Base-by-base conservation (phyloP, 2,329 filamentous ascomycete species). In the Karstenula rhodostoma region DNA sequence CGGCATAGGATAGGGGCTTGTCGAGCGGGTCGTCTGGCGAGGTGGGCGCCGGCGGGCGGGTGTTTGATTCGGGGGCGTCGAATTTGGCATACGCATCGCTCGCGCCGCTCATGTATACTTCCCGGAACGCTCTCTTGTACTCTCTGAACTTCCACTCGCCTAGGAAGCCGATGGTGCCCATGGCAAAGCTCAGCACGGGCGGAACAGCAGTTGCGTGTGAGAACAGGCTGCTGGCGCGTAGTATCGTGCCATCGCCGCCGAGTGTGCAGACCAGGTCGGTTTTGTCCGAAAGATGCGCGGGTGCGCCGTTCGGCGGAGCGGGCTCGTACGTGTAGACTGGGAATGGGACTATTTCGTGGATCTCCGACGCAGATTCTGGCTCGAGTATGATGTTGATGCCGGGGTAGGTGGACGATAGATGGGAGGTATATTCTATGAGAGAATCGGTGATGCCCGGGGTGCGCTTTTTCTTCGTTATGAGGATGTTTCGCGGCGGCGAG, bases 91-190 rank as follows among this genome's bases (percentile, higher is more conserved):
- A 81, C 13, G 83, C 81, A 32, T 79, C 81, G 25, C 79, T 78
- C 3, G 88, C 85, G 3, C 89, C 89, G 43, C 87, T 90, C 91
- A 97, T 96, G 80, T 96, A 97, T 56, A 95, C 92, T 74, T 97
- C 92, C 51, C 93, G 84, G 81, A 96, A 97, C 0, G 95, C 95
- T 51, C 92, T 86, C 79, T 97, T 97, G 80, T 96, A 92, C 71
- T 98, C 94, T 7, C 85, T 84, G 75, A 98, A 98, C 71, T 95
- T 96, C 94, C 94, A 99, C 78, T 98, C 94, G 17, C 94, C 94
- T 8, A 99, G 81, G 68, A 99, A 99, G 0, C 95, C 95, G 0
- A 99, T 82, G 0, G 94, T 96, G 6, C 95, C 95, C 92, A 99
- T 97, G 75, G 93, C 96, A 74, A 99, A 99, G 1, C 92, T 93